Evolutionary conservation across 2,329 filamentous ascomycete species (phyloP), one percentile per base, ranked within the genome.

Genomic region (Chrysosporium keratinophilum): DNA sequence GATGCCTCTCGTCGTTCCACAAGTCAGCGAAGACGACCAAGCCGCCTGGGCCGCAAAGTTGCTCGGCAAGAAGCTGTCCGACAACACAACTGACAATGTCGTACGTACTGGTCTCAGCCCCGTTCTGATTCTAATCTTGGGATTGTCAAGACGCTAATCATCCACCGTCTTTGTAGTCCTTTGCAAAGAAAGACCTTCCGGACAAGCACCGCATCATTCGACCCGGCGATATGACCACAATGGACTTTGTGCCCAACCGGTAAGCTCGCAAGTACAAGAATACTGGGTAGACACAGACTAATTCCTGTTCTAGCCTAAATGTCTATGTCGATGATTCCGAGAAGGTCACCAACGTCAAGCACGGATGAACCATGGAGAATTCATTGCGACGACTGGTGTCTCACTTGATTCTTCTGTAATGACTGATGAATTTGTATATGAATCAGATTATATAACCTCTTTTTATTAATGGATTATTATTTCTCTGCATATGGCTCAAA

Each of bases 1-100:
- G 19, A 76, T 76, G 74, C 74, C 74, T 63, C 72, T 76, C 53
- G 70, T 76, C 54, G 66, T 75, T 35, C 72, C 73, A 17, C 67
- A 70, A 49, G 63, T 75, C 60, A 71, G 64, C 61, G 48, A 56
- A 48, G 63, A 63, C 37, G 63, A 67, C 51, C 67, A 67, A 61
- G 62, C 65, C 31, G 67, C 71, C 50, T 76, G 74, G 74, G 62
- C 66, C 49, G 65, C 62, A 44, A 75, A 74, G 61, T 64, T 76
- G 33, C 64, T 71, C 45, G 73, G 74, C 50, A 76, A 76, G 66
- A 74, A 67, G 50, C 64, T 76, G 40, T 66, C 66, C 37, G 69
- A 74, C 1, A 57, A 60, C 31, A 19, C 60, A 3, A 66, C 58
- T n/a, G 65, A 58, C 46, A 57, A 71, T 60, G 65, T 65, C 41